phyloP scores from a whole-genome alignment of 768 basidiomycete species.

The Lactarius psammicola region DNA sequence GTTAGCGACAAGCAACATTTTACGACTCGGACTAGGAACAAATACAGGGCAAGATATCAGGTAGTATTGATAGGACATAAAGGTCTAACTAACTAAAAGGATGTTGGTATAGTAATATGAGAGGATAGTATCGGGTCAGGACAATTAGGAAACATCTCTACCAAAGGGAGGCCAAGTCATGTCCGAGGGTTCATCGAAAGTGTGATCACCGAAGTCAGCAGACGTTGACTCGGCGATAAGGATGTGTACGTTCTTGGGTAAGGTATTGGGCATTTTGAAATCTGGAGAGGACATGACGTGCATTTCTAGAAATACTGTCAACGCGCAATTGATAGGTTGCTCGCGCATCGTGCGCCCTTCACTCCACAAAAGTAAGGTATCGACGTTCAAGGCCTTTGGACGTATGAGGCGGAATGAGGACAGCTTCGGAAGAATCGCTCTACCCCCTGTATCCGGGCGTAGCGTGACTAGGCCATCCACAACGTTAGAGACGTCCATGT shows the following conservation, averaged over 20 bases:
- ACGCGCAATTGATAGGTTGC: constrained; percentile 1
- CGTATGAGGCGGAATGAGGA: constrained; percentile 17
- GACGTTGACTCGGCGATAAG: background rate
- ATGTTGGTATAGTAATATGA: background rate
- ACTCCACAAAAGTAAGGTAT: constrained; percentile 16
- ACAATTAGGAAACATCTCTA: constrained; percentile 19
- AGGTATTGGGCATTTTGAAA: constrained; percentile 1
- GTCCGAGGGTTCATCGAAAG: constrained; percentile 26
- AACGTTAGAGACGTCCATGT: constrained; percentile 22
- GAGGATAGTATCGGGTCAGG: background rate
- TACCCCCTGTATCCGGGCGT: background rate
- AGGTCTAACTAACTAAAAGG: constrained; percentile 11
- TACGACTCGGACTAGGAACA: background rate
- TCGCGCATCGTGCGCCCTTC: constrained; percentile 1
- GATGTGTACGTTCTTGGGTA: constrained; percentile 22
- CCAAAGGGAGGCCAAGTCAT: constrained; percentile 28
- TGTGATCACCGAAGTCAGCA: background rate
- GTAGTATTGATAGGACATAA: constrained; percentile 11
- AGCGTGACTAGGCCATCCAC: constrained; percentile 7
- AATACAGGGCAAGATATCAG: background rate
- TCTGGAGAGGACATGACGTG: background rate
- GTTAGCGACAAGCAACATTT: background rate
- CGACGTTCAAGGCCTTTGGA: constrained; percentile 20
- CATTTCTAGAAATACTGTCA: constrained; percentile 17
- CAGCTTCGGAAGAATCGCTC: constrained; percentile 6